Percentiles rank a stretch among this genome's conserved stretches.
Evolutionary conservation across 176 grass and related monocot genomes (phyloP).

Genomic region (Tillandsia leiboldiana): DNA sequence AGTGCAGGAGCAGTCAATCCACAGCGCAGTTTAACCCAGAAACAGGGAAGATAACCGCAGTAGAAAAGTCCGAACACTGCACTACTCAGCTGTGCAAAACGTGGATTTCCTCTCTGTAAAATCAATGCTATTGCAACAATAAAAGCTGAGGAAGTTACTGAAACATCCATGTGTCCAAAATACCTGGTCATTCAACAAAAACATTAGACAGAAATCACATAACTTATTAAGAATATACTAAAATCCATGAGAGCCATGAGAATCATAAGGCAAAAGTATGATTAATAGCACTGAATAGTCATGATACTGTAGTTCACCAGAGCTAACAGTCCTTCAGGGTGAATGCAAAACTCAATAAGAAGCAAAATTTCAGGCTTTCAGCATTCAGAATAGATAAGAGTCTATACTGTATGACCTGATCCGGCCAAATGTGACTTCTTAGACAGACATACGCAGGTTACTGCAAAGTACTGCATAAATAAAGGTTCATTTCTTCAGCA

Average conservation of each 20-base stretch:
- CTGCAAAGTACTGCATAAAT: no score
- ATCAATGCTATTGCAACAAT: slow-evolving; percentile 74
- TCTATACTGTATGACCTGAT: no score
- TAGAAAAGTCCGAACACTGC: slow-evolving; percentile 96
- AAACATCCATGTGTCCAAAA: slow-evolving; percentile 93
- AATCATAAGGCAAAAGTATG: neutral
- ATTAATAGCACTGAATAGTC: no score
- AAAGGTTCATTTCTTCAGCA: no score
- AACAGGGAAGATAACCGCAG: slow-evolving; percentile 93
- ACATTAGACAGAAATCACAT: neutral
- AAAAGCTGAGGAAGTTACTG: slow-evolving; percentile 69
- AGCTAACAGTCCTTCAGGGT: no score
- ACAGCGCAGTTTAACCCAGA: slow-evolving; percentile 95
- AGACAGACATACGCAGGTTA: no score
- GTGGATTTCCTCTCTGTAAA: slow-evolving; percentile 90
- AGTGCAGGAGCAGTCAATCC: slow-evolving; percentile 73
- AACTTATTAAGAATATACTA: neutral
- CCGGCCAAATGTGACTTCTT: no score
- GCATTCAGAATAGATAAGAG: no score
- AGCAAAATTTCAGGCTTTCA: no score
- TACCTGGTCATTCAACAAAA: slow-evolving; percentile 57
- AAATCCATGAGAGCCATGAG: neutral
- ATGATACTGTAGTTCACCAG: no score
- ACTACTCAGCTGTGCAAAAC: slow-evolving; percentile 92
- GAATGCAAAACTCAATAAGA: no score